Conservation (phyloP, 768 basidiomycete genomes). For the Xanthoconium purpureum region DNA sequence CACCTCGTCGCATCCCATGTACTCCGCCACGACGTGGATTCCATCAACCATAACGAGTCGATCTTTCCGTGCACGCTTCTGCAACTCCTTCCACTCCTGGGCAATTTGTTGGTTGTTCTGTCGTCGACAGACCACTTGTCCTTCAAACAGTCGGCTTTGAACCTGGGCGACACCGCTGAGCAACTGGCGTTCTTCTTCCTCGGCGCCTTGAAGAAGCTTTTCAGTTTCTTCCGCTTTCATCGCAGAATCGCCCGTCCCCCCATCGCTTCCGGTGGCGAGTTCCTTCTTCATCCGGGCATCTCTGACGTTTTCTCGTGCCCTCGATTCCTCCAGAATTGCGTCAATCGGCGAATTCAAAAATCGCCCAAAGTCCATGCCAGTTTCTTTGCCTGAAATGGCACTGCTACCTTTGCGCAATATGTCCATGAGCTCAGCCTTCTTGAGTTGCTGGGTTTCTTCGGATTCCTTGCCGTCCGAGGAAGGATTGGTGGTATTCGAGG, state of each 20-base stretch:
- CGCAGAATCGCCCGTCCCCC: background rate
- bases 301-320: constrained; percentile 39
- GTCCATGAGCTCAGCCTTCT: constrained; percentile 46
- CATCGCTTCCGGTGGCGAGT: constrained; percentile 13
- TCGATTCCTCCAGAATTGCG: constrained; percentile 46
- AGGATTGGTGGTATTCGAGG: constrained; percentile 29
- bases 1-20: constrained; percentile 29
- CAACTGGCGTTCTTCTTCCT: constrained; percentile 51
- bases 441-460: constrained; percentile 34
- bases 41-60: constrained; percentile 40
- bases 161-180: constrained; percentile 59
- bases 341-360: constrained; percentile 46
- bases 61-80: constrained; percentile 42
- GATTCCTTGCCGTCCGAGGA: constrained; percentile 16
- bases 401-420: constrained; percentile 59
- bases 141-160: constrained; percentile 57
- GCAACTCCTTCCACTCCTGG: constrained; percentile 43
- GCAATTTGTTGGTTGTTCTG: constrained; percentile 44
- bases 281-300: constrained; percentile 47
- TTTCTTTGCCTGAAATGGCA: constrained; percentile 42
- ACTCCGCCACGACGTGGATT: constrained; percentile 31
- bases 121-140: constrained; percentile 36
- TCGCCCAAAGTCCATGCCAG: constrained; percentile 38
- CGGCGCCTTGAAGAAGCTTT: constrained; percentile 39
- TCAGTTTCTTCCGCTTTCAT: constrained; percentile 22